Evolutionary conservation across 768 basidiomycete species (phyloP).

Genomic region (Candolleomyces aberdarensis): DNA sequence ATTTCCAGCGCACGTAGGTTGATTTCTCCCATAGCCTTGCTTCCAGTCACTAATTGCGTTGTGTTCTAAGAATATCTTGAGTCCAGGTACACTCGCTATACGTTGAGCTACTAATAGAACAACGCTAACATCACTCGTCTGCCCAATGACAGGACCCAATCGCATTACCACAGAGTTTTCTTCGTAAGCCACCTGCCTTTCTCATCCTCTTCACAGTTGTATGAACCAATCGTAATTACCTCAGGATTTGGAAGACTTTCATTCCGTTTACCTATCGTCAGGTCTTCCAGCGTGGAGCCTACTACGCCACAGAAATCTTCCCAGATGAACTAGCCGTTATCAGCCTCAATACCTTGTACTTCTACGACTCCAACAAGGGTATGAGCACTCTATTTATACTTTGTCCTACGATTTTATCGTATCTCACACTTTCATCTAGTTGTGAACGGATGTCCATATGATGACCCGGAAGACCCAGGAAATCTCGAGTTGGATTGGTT

Average conservation of each 20-base stretch:
- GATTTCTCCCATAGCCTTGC: slow-evolving; percentile 3
- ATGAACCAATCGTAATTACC: background rate
- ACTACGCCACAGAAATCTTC: slow-evolving; percentile 78
- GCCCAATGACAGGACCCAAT: slow-evolving; percentile 51
- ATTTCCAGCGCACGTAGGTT: slow-evolving; percentile 13
- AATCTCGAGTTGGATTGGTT: slow-evolving; percentile 89
- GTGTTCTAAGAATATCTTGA: slow-evolving; percentile 54
- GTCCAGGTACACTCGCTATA: slow-evolving; percentile 41
- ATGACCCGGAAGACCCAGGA: slow-evolving; percentile 74
- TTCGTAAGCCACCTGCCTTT: slow-evolving; percentile 40
- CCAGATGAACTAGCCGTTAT: slow-evolving; percentile 74
- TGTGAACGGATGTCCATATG: slow-evolving; percentile 69
- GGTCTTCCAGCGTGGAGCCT: slow-evolving; percentile 86
- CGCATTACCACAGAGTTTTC: slow-evolving; percentile 65
- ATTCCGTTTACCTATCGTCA: slow-evolving; percentile 78
- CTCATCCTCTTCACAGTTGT: too few species aligned
- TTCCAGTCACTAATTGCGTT: background rate
- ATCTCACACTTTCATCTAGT: slow-evolving; percentile 38
- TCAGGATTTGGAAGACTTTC: slow-evolving; percentile 76
- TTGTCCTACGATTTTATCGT: background rate
- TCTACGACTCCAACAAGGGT: slow-evolving; percentile 89
- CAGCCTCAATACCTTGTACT: slow-evolving; percentile 88
- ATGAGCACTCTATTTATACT: slow-evolving; percentile 11
- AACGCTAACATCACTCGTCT: background rate
- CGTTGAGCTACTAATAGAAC: background rate